Base-by-base conservation (phyloP, 116 monocot genomes). In the Thalassia testudinum region DNA sequence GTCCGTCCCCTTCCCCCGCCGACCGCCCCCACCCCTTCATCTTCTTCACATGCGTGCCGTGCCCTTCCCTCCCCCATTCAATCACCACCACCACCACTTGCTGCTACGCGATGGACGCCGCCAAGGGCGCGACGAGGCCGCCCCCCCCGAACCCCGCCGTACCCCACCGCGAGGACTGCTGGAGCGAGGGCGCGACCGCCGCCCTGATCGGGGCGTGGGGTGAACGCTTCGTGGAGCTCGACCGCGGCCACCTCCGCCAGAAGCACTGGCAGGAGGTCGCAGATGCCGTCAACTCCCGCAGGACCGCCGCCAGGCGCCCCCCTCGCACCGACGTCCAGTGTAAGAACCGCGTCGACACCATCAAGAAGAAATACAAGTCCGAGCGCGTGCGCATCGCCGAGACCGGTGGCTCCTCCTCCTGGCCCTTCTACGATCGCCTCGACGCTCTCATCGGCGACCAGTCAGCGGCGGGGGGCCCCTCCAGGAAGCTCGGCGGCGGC, bases 231-330 rank as follows among this genome's bases (percentile, higher is more conserved):
- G n/a, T 83, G 22, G 83, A 78, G 59, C 69, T 83, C 57, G 73
- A 70, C 59, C 68, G 83, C n/a, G 83, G 83, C 11, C 74, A 75
- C 49, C 70, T 83, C 56, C 71, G 78, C 5, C 83, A 83, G 69
- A 74, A 78, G 53, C 70, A 83, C 56, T 83, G 83, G 83, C 71
- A 83, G 69, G 83, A 83, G 62, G 83, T 84, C 24, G 84, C 84
- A 26, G 84, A 84, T 49, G 56, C 78, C 44, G 84, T 84, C 27
- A 78, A 78, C 66, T 63, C 78, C 15, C 76, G 82, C 1, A 68
- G 69, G 7, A 75, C 66, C 23, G 78, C 66, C 5, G 75, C 66
- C 4, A 60, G 59, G 23, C 63, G 78, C 1, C 78, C 78, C 0
- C 57, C 66, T 20, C 72, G 78, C 54, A 78, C 78, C 30, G 84